phyloP scores from a whole-genome alignment of 1,284 basidiomycete genomes.

The Marasmius tenuissimus region DNA sequence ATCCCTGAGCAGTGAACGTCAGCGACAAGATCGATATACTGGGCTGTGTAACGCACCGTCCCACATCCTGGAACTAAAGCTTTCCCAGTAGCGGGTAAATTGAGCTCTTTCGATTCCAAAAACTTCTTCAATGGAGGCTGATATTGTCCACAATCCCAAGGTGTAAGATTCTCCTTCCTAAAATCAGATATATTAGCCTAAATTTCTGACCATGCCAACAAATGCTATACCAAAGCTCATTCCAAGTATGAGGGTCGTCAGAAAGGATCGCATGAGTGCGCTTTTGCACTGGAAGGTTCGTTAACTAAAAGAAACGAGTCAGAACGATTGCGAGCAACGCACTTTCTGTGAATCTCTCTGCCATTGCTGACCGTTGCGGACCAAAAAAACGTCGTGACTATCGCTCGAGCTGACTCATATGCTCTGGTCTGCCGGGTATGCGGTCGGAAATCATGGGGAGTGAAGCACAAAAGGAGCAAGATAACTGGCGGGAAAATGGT shows the following conservation, averaged over 20 bases:
- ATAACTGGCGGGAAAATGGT: too few species aligned
- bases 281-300: neutral
- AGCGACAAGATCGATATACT: neutral
- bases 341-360: too few species aligned
- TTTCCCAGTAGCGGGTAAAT: constrained; percentile 51
- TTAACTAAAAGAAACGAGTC: neutral
- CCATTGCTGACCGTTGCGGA: too few species aligned
- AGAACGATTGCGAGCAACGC: too few species aligned
- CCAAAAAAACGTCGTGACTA: too few species aligned
- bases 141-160: constrained; percentile 60
- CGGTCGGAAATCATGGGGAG: too few species aligned
- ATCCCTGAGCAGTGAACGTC: constrained; percentile 45
- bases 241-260: constrained; percentile 24
- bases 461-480: too few species aligned
- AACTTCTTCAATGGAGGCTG: constrained; percentile 60
- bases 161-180: constrained; percentile 59
- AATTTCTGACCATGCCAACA: too few species aligned
- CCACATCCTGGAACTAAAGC: constrained; percentile 78
- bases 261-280: neutral
- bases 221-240: constrained; percentile 27
- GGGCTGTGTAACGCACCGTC: constrained; percentile 39
- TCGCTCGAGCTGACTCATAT: too few species aligned
- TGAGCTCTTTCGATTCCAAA: constrained; percentile 45
- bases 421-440: too few species aligned
- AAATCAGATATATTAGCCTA: too few species aligned